Conservation (phyloP, 495 filamentous ascomycete species). For the Aspergillus diversus region DNA sequence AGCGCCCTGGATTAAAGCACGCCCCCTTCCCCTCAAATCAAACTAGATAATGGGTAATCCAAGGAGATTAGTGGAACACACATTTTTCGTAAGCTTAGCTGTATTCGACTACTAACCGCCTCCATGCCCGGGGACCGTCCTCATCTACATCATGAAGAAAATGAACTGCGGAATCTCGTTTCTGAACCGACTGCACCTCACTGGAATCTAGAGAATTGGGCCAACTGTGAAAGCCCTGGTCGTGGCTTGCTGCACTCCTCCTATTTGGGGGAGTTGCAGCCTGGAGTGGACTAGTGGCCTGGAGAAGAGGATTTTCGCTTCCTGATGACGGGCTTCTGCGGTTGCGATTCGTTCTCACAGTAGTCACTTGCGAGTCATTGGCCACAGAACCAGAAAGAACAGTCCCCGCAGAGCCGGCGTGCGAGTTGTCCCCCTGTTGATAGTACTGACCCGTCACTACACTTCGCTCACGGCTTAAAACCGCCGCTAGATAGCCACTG, state of each 20-base stretch:
- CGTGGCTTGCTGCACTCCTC: constrained; percentile 16
- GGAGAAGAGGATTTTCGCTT: constrained; percentile 12
- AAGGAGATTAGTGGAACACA: constrained; percentile 9
- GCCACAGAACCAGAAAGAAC: constrained; percentile 4
- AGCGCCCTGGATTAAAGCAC: background rate
- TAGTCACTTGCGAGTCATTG: constrained; percentile 11
- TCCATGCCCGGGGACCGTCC: constrained; percentile 38
- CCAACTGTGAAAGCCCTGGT: constrained; percentile 10
- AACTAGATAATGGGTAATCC: constrained; percentile 4
- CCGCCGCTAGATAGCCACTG: constrained; percentile 29
- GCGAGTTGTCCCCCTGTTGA: constrained; percentile 11
- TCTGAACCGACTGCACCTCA: constrained; percentile 22
- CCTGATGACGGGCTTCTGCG: constrained; percentile 8
- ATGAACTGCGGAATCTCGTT: constrained; percentile 32
- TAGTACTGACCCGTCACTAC: constrained; percentile 13
- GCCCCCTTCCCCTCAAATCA: background rate
- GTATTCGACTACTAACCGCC: constrained; percentile 42
- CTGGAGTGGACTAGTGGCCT: constrained; percentile 13
- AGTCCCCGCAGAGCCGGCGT: background rate
- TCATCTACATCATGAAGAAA: constrained; percentile 37
- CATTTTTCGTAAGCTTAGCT: constrained; percentile 23
- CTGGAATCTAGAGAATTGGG: constrained; percentile 16
- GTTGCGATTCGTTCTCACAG: constrained; percentile 11
- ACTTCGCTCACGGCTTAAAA: constrained; percentile 23
- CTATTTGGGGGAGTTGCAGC: constrained; percentile 17